phyloP scores from a whole-genome alignment of 805 yeast genomes.

The Hanseniaspora nectarophila region DNA sequence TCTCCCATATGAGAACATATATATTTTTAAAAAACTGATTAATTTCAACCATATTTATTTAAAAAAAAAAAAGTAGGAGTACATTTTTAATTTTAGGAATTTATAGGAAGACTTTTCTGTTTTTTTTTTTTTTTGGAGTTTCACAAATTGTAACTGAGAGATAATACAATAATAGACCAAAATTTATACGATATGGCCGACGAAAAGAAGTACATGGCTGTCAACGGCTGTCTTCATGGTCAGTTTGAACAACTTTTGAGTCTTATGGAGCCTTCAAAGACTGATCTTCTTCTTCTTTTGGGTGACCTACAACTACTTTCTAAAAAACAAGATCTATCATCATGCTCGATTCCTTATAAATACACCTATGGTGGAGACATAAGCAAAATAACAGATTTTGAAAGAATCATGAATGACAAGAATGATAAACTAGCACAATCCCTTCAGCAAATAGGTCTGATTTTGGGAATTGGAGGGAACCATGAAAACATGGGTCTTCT shows the following conservation, averaged over 20 bases:
- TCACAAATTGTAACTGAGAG: too few relatives aligned
- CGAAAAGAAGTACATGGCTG: conserved; percentile 38
- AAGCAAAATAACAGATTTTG: conserved; percentile 60
- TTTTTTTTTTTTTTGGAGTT: background rate
- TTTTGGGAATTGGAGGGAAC: conserved; percentile 79
- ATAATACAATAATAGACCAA: too few relatives aligned
- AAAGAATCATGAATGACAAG: conserved; percentile 50
- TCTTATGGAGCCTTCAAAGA: conserved; percentile 25
- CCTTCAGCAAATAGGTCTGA: background rate
- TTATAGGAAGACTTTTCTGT: too few relatives aligned
- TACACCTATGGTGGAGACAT: conserved; percentile 33
- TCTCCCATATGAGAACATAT: background rate
- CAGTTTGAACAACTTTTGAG: conserved; percentile 49
- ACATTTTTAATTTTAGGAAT: too few relatives aligned
- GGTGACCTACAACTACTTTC: conserved; percentile 89
- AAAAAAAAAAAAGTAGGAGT: background rate
- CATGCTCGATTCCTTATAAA: conserved; percentile 70
- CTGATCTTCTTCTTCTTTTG: conserved; percentile 60
- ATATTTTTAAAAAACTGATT: background rate
- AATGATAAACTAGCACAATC: conserved; percentile 60
- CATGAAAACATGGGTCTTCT: conserved; percentile 82
- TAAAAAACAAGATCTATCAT: conserved; percentile 46
- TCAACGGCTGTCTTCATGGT: conserved; percentile 90
- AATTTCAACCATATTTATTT: background rate
- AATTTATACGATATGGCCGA: background rate